Conservation (phyloP, 805 yeast species). For the Barnettozyma siamensis region DNA sequence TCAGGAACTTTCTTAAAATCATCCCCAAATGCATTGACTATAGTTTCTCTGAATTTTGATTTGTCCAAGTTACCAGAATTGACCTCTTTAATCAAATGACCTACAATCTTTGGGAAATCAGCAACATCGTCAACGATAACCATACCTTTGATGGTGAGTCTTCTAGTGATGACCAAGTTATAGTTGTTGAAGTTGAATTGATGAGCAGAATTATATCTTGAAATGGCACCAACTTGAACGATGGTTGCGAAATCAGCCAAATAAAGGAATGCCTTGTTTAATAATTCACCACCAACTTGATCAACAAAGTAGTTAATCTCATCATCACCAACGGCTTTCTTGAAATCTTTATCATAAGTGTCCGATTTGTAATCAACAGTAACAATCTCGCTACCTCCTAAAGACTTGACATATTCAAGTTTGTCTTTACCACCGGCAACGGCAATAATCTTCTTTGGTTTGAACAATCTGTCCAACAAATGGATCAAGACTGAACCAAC, state of each 20-base stretch:
- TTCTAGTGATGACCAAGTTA: constrained; percentile 40
- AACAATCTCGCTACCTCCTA: constrained; percentile 51
- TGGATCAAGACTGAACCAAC: constrained; percentile 60
- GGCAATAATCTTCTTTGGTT: constrained; percentile 53
- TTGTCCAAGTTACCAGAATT: constrained; percentile 37
- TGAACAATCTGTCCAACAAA: constrained; percentile 45
- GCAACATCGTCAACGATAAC: constrained; percentile 40
- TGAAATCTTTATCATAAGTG: constrained; percentile 31
- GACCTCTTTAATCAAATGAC: constrained; percentile 32
- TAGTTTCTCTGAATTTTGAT: constrained; percentile 31
- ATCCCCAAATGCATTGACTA: constrained; percentile 36
- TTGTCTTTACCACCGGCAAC: constrained; percentile 58
- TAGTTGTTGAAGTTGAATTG: constrained; percentile 34
- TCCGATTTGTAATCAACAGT: constrained; percentile 48
- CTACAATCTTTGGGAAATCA: constrained; percentile 34
- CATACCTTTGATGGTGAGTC: constrained; percentile 50
- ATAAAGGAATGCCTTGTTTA: constrained; percentile 36
- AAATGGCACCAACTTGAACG: constrained; percentile 57
- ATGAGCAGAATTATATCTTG: constrained; percentile 44
- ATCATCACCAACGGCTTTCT: constrained; percentile 39
- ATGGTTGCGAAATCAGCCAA: constrained; percentile 38
- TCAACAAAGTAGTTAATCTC: constrained; percentile 52
- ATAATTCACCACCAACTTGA: constrained; percentile 57
- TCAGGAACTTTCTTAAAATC: constrained; percentile 40
- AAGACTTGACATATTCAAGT: constrained; percentile 44